These are phyloP conservation scores for Pythium phragmitis DNA, from an alignment of 352 stramenopile species.

Conservation along the genomic window DNA sequence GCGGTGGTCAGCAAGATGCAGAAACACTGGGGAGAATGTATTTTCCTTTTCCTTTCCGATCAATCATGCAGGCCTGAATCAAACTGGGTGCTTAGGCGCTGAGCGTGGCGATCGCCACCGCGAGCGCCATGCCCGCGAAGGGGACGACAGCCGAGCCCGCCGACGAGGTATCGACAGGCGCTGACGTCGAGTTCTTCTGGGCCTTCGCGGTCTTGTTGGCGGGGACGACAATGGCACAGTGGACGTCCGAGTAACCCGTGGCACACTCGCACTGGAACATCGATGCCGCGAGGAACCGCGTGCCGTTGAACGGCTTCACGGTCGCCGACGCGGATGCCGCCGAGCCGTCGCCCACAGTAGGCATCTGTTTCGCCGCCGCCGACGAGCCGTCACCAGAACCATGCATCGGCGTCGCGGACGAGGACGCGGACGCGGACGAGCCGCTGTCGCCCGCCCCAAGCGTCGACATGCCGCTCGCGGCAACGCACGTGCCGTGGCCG, in stretches of 20 bases:
- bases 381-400: not conserved
- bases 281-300: conserved; percentile 10
- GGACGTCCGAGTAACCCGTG: conserved; percentile 48
- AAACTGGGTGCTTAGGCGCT: not conserved
- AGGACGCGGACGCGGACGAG: not conserved
- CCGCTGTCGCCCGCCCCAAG: conserved; percentile 7
- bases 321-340: not conserved
- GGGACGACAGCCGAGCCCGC: not conserved
- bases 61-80: not conserved
- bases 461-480: conserved; percentile 22
- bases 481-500: conserved; percentile 51
- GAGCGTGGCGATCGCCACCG: not conserved
- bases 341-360: not conserved
- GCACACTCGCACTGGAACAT: conserved; percentile 56
- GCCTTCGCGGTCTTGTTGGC: not conserved
- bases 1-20: no score
- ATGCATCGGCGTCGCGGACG: not conserved
- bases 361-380: not conserved
- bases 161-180: not conserved
- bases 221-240: conserved; percentile 55
- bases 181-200: not conserved
- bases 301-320: not conserved
- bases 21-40: no score
- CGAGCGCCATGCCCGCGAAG: not conserved
- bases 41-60: no score